Evolutionary conservation across 2,329 filamentous ascomycete genomes (phyloP).

Genomic region (Clonostachys rosea): DNA sequence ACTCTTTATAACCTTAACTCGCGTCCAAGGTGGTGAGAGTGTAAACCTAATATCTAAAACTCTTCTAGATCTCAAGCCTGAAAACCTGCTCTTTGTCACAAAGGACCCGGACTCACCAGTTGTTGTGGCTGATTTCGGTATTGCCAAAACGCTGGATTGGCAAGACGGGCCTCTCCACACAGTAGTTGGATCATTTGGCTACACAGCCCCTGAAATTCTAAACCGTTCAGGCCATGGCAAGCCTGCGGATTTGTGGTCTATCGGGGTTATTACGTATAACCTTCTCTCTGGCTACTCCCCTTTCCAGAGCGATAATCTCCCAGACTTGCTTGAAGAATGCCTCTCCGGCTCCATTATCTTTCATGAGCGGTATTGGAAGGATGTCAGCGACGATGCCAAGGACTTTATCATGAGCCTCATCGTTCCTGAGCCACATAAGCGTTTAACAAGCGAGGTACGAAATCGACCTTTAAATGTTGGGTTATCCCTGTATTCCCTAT

Average conservation of each 20-base stretch:
- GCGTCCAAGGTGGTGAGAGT: neutral
- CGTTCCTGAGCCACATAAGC: conserved; percentile 70
- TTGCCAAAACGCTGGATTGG: conserved; percentile 93
- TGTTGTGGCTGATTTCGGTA: conserved; percentile 95
- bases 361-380: conserved; percentile 98
- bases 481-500: neutral
- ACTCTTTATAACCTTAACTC: neutral
- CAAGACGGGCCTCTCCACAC: conserved; percentile 91
- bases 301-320: conserved; percentile 90
- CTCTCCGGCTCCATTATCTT: conserved; percentile 80
- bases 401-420: conserved; percentile 84
- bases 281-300: conserved; percentile 97
- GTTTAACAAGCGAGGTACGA: conserved; percentile 71
- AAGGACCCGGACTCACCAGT: conserved; percentile 73
- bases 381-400: conserved; percentile 93
- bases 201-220: conserved; percentile 97
- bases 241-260: conserved; percentile 98
- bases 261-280: conserved; percentile 98
- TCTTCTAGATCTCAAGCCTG: conserved; percentile 85
- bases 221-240: conserved; percentile 96
- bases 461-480: neutral
- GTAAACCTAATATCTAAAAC: conserved; percentile 3
- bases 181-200: conserved; percentile 98
- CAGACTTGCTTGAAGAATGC: conserved; percentile 93
- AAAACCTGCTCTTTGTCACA: conserved; percentile 93